Conservation (phyloP, 108 stramenopile genomes). For the Cyclotella cryptica region DNA sequence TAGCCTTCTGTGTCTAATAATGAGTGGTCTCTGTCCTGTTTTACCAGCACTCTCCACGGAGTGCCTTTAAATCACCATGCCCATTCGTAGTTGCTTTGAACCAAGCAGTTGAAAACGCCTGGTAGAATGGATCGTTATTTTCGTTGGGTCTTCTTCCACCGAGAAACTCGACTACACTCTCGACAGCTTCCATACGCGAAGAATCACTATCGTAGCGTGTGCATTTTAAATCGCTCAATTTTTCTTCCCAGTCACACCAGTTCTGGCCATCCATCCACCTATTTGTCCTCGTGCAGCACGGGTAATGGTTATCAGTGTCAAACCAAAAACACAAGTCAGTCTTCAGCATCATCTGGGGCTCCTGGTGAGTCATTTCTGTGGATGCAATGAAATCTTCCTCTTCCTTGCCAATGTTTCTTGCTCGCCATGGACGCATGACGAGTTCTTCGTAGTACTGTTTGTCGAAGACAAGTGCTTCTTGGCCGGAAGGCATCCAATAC, state of each 20-base stretch:
- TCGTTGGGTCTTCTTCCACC: conserved; percentile 33
- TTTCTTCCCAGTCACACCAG: conserved; percentile 21
- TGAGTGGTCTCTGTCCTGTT: too few relatives aligned
- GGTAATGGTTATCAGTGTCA: conserved; percentile 10
- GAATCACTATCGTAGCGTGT: conserved; percentile 8
- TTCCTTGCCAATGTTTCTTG: conserved; percentile 24
- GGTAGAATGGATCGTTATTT: conserved; percentile 43
- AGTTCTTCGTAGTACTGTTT: too few relatives aligned
- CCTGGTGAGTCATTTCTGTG: conserved; percentile 14
- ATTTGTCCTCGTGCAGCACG: conserved; percentile 43
- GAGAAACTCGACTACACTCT: conserved; percentile 28
- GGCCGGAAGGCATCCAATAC: conserved; percentile 34
- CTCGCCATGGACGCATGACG: conserved; percentile 32
- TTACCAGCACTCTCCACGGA: background rate
- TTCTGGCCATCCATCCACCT: conserved; percentile 9
- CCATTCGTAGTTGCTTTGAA: conserved; percentile 46
- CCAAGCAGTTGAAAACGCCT: conserved; percentile 14
- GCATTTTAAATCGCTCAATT: conserved; percentile 20
- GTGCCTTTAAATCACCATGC: conserved; percentile 24
- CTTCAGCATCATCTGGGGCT: conserved; percentile 48
- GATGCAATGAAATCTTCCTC: conserved; percentile 28
- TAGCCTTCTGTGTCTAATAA: too few relatives aligned
- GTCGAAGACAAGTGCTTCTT: conserved; percentile 30
- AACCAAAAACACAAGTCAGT: conserved; percentile 43
- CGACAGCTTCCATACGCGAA: conserved; percentile 24